Base-by-base conservation (phyloP, 1,284 basidiomycete species). In the Fomitopsis schrenkii region DNA sequence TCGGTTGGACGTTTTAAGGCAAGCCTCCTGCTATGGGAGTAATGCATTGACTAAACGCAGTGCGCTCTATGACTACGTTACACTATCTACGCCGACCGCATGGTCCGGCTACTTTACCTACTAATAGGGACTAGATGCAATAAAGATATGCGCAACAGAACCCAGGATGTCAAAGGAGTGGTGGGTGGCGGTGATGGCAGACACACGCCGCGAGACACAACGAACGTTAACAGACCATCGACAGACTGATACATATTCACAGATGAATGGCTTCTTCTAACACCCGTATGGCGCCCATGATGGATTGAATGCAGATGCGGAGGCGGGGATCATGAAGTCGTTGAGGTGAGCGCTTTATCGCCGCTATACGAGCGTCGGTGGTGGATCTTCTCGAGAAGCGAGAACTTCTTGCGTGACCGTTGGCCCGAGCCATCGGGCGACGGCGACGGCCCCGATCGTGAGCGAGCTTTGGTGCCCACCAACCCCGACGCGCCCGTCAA, bases 361-460 rank as follows among this genome's bases (percentile, higher is more conserved):
- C 52, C 52, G 22, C 52, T 54, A 10, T 36, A 54, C 52, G 52
- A 54, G n/a, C 38, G 52, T 40, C 52, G 52, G 36, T 54, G 52
- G 35, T 54, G 52, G 35, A 54, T 54, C 52, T 54, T 54, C 52
- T 54, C 52, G n/a, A 54, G 52, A 33, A 54, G 52, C 52, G 52
- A 54, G n/a, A 54, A 38, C 28, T 40, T 54, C 52, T 54, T 54
- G 15, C 33, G n/a, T 17, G 35, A 2, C 9, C 50, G 50, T 10
- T 33, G 17, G 8, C 38, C 7, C 35, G 35, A 19, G 35, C 52
- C n/a, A 40, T 54, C 52, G 15, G 52, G 52, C 35, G 52, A 54
- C 14, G 52, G 35, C 17, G 52, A 54, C 9, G 52, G 52, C 26
- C 52, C 52, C 10, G 52, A 54, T 17, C 38, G 26, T 35, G 38